Evolutionary conservation across 768 basidiomycete genomes (phyloP).

Genomic region (Candolleomyces aberdarensis): DNA sequence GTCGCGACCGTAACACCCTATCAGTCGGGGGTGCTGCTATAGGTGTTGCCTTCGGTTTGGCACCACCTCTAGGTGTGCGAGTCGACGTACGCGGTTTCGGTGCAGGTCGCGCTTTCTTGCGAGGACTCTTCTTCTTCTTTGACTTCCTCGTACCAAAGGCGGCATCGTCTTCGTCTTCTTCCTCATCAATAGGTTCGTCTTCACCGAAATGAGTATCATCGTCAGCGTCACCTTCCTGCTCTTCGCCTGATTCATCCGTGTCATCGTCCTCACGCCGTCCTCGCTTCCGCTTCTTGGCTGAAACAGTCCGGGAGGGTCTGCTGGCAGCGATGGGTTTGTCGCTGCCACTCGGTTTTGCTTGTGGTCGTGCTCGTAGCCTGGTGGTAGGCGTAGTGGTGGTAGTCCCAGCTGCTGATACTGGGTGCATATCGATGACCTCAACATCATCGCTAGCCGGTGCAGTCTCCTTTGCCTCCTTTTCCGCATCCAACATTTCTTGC

Average conservation of each 20-base stretch:
- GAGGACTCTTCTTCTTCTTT: not conserved
- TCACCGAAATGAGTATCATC: constrained; percentile 2
- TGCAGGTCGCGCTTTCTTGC: not conserved
- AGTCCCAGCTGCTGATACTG: not conserved
- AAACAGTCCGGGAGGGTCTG: not conserved
- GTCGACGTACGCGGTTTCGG: not conserved
- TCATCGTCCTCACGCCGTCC: constrained; percentile 16
- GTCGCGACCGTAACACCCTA: not conserved
- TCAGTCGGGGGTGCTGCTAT: not conserved
- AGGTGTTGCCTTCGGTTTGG: not conserved
- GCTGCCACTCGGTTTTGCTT: not conserved
- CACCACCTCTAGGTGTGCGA: not conserved
- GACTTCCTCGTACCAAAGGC: constrained; percentile 6
- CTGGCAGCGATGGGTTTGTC: not conserved
- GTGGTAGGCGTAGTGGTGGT: not conserved
- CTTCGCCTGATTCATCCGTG: not conserved
- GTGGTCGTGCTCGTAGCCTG: not conserved
- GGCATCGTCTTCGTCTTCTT: constrained; percentile 13
- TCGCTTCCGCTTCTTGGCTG: constrained; percentile 7
- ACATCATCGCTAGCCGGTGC: constrained; percentile 11
- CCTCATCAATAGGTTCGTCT: constrained; percentile 9
- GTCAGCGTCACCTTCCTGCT: constrained; percentile 4
- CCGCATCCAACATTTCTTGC: constrained; percentile 41
- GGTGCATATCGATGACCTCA: not conserved
- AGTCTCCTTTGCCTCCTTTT: constrained; percentile 10